A percentile compares a stretch with the other conserved stretches of the same genome.
Conservation (phyloP, 2,329 filamentous ascomycete species). For the Elsinoe australis region DNA sequence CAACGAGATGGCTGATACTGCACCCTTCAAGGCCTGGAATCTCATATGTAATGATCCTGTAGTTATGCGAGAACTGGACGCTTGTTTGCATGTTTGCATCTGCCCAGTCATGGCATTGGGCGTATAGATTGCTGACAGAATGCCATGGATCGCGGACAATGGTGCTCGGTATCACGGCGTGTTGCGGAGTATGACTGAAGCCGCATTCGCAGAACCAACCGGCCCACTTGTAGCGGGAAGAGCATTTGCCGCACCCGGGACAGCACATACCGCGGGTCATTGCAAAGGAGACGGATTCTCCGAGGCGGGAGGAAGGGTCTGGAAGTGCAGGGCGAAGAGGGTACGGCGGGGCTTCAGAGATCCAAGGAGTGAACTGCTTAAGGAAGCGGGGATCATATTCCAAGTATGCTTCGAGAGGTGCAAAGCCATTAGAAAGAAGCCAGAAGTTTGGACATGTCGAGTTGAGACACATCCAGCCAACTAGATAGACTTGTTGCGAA, state of each 20-base stretch:
- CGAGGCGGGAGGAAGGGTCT: conserved; percentile 32
- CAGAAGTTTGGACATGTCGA: conserved; percentile 49
- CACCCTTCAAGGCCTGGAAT: conserved; percentile 39
- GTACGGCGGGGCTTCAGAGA: conserved; percentile 33
- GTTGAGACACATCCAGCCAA: conserved; percentile 53
- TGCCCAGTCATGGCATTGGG: conserved; percentile 27
- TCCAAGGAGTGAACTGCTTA: conserved; percentile 43
- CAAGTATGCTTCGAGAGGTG: conserved; percentile 33
- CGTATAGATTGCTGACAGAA: conserved; percentile 31
- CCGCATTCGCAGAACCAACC: conserved; percentile 55
- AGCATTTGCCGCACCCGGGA: conserved; percentile 55
- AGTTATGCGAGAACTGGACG: conserved; percentile 33
- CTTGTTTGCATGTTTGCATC: conserved; percentile 29
- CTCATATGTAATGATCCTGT: conserved; percentile 39
- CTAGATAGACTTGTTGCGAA: conserved; percentile 36
- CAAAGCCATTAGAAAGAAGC: conserved; percentile 34
- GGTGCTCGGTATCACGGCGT: conserved; percentile 26
- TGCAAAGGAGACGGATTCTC: conserved; percentile 43
- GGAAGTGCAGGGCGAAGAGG: conserved; percentile 37
- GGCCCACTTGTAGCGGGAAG: conserved; percentile 52
- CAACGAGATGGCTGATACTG: conserved; percentile 49
- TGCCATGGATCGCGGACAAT: conserved; percentile 32
- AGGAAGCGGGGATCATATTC: conserved; percentile 53
- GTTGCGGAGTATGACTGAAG: conserved; percentile 37
- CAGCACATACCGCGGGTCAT: conserved; percentile 61